Base-by-base conservation (phyloP, 2,329 filamentous ascomycete genomes). In the Neofusicoccum umdonicola region DNA sequence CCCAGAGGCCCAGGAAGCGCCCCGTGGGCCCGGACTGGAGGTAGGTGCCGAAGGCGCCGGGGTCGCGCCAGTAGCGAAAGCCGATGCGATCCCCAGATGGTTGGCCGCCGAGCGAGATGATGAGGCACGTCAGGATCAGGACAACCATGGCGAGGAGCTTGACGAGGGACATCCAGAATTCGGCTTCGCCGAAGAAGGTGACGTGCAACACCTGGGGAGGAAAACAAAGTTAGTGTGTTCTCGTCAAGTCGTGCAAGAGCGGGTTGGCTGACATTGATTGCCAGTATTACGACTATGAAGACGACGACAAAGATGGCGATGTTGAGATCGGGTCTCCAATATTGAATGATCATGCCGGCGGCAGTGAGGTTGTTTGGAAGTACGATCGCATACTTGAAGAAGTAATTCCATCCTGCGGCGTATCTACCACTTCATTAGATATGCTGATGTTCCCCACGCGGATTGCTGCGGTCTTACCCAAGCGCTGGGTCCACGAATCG, bases 401-500 rank as follows among this genome's bases (percentile, higher is more conserved):
- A 71, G 65, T 77, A 76, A 44, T 75, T 72, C 73, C 75, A 77
- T 31, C 73, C 73, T 42, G 72, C 69, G 9, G 74, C 73, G 65
- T 74, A 74, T 19, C 71, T 77, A 35, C 0, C 4, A 31, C 12
- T 5, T 13, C 1, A 22, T 11, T 8, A 31, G 27, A 31, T 7
- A 31, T 7, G 4, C 27, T 31, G 27, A 31, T 7, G 27, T 1
- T 7, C 27, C 27, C 1, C 27, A 31, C 27, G 27, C 27, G 6
- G 27, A 31, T 31, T 7, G 27, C 5, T 31, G 27, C 27, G 89
- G 17, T 89, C 84, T 71, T 92, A 66, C 27, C 89, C 90, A 57
- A 92, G 80, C 62, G 87, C 87, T 9, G 86, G 87, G 71, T 91
- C 88, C 65, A 92, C 84, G 70, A 93, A 91, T n/a, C 91, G 88